phyloP scores from a whole-genome alignment of 805 yeast genomes.

The Saccharomyces mikatae region DNA sequence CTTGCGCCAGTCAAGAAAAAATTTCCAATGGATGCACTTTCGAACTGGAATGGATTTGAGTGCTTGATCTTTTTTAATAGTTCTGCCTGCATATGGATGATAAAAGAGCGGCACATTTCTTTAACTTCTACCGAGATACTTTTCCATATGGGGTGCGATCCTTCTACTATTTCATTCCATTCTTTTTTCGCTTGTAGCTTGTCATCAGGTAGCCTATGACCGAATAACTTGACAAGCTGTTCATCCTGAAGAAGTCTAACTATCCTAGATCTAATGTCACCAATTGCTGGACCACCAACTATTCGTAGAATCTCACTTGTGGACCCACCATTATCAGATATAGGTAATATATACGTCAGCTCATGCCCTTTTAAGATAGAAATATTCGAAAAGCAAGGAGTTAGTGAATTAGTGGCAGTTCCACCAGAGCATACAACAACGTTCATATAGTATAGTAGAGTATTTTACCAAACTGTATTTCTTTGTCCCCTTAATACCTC shows the following conservation, averaged over 20 bases:
- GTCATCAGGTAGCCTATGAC: slow-evolving; percentile 26
- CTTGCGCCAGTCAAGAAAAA: slow-evolving; percentile 75
- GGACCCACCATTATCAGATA: slow-evolving; percentile 91
- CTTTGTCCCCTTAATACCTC: background rate
- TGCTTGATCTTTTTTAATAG: slow-evolving; percentile 53
- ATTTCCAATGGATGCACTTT: slow-evolving; percentile 79
- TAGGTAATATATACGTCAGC: slow-evolving; percentile 58
- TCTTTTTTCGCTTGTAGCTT: slow-evolving; percentile 48
- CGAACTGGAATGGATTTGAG: slow-evolving; percentile 47
- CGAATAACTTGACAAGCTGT: slow-evolving; percentile 30
- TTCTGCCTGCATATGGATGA: slow-evolving; percentile 73
- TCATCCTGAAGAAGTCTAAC: slow-evolving; percentile 61
- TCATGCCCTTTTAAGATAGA: slow-evolving; percentile 22
- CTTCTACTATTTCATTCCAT: slow-evolving; percentile 76
- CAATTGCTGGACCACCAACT: slow-evolving; percentile 92
- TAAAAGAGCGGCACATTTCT: slow-evolving; percentile 68
- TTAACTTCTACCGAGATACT: slow-evolving; percentile 41
- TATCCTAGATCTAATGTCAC: slow-evolving; percentile 78
- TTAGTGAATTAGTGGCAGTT: slow-evolving; percentile 77
- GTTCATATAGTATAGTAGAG: slow-evolving; percentile 13
- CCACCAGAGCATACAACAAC: slow-evolving; percentile 63
- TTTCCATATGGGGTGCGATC: slow-evolving; percentile 63
- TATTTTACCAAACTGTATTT: background rate
- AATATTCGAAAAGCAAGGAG: slow-evolving; percentile 47
- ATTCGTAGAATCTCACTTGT: slow-evolving; percentile 81